phyloP scores from a whole-genome alignment of 345 rosid species.

The Arabidopsis arenosa region DNA sequence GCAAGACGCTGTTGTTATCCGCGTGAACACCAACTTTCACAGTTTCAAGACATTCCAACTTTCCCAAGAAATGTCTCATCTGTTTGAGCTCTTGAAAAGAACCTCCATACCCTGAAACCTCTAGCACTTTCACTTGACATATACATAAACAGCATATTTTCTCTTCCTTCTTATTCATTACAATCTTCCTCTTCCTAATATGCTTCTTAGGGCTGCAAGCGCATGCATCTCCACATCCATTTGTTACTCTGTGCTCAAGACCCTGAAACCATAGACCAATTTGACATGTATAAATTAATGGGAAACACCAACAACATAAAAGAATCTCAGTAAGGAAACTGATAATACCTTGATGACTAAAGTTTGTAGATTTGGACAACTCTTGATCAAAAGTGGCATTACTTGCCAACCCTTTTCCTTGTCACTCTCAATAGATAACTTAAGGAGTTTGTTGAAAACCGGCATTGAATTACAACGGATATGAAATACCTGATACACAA shows the following conservation, averaged over 20 bases:
- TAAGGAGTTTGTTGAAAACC: slow-evolving; percentile 14
- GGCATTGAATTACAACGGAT: slow-evolving; percentile 9
- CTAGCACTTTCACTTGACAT: too few species aligned
- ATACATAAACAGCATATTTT: too few species aligned
- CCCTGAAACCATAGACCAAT: slow-evolving; percentile 4
- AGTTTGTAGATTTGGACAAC: slow-evolving; percentile 16
- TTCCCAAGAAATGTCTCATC: too few species aligned
- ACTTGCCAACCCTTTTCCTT: slow-evolving; percentile 8
- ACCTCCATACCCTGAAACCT: too few species aligned
- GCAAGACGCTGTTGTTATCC: too few species aligned
- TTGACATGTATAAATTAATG: neutral
- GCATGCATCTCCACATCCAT: slow-evolving; percentile 18
- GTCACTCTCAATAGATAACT: slow-evolving; percentile 16
- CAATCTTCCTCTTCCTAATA: neutral
- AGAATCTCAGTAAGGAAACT: neutral
- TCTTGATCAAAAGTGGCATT: slow-evolving; percentile 7
- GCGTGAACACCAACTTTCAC: too few species aligned
- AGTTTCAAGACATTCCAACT: too few species aligned
- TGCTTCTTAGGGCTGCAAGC: neutral
- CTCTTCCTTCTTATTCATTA: neutral
- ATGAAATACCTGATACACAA: neutral
- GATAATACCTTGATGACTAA: neutral
- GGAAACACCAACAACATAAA: neutral
- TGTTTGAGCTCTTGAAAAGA: too few species aligned
- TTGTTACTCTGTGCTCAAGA: neutral